Evolutionary conservation across 2,329 filamentous ascomycete genomes (phyloP).

Genomic region (Colletotrichum trifolii): DNA sequence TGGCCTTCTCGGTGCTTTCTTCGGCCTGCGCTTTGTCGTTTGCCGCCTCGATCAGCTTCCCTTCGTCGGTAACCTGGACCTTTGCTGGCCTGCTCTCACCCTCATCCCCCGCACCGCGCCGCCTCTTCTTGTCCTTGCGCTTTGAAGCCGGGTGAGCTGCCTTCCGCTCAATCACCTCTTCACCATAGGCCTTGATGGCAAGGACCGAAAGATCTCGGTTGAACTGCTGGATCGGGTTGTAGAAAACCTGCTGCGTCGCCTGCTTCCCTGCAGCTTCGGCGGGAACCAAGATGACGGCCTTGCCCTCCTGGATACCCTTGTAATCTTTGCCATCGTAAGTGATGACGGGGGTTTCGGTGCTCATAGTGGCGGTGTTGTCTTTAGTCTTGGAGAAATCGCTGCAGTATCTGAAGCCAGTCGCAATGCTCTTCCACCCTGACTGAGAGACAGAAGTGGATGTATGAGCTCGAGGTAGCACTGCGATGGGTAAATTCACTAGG

Average conservation of each 20-base stretch:
- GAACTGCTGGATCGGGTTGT: constrained; percentile 99
- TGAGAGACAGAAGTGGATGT: neutral
- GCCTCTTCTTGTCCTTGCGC: constrained; percentile 49
- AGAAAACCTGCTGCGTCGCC: constrained; percentile 84
- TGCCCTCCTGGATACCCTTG: constrained; percentile 64
- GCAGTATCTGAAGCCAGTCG: constrained; percentile 18
- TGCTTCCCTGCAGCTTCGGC: constrained; percentile 52
- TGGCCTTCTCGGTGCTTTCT: neutral
- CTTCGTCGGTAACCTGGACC: constrained; percentile 41
- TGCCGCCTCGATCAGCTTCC: constrained; percentile 36
- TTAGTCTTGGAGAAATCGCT: constrained; percentile 4
- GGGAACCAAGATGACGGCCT: constrained; percentile 67
- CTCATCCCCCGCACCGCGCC: constrained; percentile 60
- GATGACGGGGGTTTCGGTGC: constrained; percentile 47
- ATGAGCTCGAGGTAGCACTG: neutral
- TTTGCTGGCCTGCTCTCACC: constrained; percentile 51
- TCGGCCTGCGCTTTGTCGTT: constrained; percentile 24
- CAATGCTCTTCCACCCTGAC: neutral
- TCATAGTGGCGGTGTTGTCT: constrained; percentile 39
- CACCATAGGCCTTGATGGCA: constrained; percentile 88
- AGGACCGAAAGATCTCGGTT: constrained; percentile 95
- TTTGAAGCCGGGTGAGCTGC: constrained; percentile 50
- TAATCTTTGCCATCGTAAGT: constrained; percentile 60
- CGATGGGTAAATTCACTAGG: neutral
- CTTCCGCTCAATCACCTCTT: constrained; percentile 66